A percentile compares a stretch with the other conserved stretches of the same genome.
These are phyloP conservation scores for Nigrograna mackinnonii DNA, from an alignment of 2,329 filamentous ascomycete genomes.

Conservation along the genomic window DNA sequence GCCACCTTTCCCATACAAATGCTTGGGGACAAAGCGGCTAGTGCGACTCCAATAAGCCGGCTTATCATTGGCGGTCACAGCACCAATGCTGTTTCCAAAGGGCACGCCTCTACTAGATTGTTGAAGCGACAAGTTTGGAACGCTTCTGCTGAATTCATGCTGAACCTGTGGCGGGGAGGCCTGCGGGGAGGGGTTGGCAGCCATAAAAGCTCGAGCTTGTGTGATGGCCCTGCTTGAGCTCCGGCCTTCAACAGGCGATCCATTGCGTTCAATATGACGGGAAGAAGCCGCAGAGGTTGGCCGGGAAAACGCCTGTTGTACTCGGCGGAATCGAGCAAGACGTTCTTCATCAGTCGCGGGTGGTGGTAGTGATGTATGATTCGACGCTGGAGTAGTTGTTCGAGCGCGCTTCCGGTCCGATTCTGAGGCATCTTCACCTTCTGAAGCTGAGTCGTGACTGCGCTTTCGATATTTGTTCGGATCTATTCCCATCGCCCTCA, in stretches of 20 bases:
- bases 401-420: conserved; percentile 3
- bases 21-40: conserved; percentile 38
- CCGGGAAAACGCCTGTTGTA: conserved; percentile 14
- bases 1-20: conserved; percentile 37
- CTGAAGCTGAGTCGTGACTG: conserved; percentile 26
- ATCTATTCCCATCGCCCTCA: conserved; percentile 54
- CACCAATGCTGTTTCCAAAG: conserved; percentile 18
- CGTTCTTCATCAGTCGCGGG: conserved; percentile 19
- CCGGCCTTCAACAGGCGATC: neutral
- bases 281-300: conserved; percentile 9
- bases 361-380: neutral
- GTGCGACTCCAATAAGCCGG: conserved; percentile 35
- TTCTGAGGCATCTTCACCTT: conserved; percentile 21
- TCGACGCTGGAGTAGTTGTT: neutral
- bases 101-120: conserved; percentile 14
- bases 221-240: conserved; percentile 18
- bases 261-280: conserved; percentile 1
- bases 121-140: conserved; percentile 21
- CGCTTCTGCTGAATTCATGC: conserved; percentile 30
- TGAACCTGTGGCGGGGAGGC: conserved; percentile 12
- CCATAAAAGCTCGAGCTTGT: conserved; percentile 16
- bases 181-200: conserved; percentile 9
- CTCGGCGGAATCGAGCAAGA: conserved; percentile 23
- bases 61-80: conserved; percentile 10
- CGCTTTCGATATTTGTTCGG: conserved; percentile 34